Percentiles rank a stretch among this genome's conserved stretches.
Evolutionary conservation across 164 flowering plant genomes (phyloP).

Genomic region (Dillenia suffruticosa): DNA sequence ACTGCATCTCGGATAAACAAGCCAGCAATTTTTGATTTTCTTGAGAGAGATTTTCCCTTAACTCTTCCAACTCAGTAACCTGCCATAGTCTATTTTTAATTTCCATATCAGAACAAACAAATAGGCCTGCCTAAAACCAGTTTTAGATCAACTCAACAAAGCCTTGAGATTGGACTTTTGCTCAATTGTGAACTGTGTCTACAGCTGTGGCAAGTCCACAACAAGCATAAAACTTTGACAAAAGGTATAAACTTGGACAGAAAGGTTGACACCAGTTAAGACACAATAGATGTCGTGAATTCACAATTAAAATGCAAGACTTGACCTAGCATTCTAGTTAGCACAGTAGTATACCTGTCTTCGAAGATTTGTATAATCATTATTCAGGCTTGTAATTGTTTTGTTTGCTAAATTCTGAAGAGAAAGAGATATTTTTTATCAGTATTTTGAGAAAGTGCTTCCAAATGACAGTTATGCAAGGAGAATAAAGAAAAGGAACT

Average conservation of each 20-base stretch:
- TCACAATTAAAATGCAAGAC: background rate
- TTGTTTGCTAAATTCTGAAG: slow-evolving; percentile 46
- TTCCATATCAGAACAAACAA: slow-evolving; percentile 49
- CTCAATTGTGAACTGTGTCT: no score
- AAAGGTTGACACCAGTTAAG: background rate
- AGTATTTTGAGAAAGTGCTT: background rate
- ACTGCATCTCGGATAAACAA: slow-evolving; percentile 38
- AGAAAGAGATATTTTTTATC: slow-evolving; percentile 1
- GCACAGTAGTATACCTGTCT: slow-evolving; percentile 41
- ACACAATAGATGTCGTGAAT: no score
- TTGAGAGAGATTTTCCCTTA: slow-evolving; percentile 32
- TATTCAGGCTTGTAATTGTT: slow-evolving; percentile 34
- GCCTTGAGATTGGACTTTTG: no score
- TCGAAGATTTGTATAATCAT: slow-evolving; percentile 36
- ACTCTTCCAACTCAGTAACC: slow-evolving; percentile 82
- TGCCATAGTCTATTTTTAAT: slow-evolving; percentile 78
- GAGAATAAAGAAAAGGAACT: background rate
- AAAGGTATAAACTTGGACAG: background rate
- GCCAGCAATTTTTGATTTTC: slow-evolving; percentile 56
- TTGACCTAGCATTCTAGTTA: slow-evolving; percentile 6
- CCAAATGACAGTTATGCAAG: background rate
- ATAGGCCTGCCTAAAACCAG: slow-evolving; percentile 4
- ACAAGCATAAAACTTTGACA: no score
- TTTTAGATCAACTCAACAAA: no score
- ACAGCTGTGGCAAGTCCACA: no score